A percentile compares a stretch with the other conserved stretches of the same genome.
Evolutionary conservation across 768 basidiomycete genomes (phyloP).

Genomic region (Leccinum obscurum): DNA sequence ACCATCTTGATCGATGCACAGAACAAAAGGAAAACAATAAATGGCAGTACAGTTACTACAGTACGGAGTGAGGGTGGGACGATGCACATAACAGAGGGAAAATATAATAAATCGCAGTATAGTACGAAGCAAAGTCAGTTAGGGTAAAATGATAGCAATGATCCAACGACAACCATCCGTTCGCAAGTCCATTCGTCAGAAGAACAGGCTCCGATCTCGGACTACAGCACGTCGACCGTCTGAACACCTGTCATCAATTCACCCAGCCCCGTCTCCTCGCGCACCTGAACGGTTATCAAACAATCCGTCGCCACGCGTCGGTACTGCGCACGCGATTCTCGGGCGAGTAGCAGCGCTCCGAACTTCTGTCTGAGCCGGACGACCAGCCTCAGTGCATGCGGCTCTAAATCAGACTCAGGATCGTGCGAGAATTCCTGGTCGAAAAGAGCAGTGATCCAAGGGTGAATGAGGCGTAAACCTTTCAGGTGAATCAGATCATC

Average conservation of each 20-base stretch:
- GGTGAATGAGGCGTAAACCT: background rate
- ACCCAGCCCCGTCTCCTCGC: background rate
- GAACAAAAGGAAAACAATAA: too few relatives aligned
- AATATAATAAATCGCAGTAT: background rate
- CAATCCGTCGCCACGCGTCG: conserved; percentile 15
- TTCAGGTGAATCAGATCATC: background rate
- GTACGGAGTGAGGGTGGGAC: too few relatives aligned
- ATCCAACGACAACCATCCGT: background rate
- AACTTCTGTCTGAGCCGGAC: conserved; percentile 8
- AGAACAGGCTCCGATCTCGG: background rate
- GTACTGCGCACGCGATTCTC: background rate
- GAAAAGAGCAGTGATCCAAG: background rate
- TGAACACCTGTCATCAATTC: background rate
- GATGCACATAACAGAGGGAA: background rate
- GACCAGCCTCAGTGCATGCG: background rate
- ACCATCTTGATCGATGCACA: too few relatives aligned
- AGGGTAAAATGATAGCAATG: background rate
- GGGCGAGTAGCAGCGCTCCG: conserved; percentile 4
- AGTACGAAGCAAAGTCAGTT: background rate
- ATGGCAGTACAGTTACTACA: too few relatives aligned
- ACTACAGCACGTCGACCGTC: conserved; percentile 3
- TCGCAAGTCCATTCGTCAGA: background rate
- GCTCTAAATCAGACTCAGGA: background rate
- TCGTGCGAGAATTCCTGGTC: background rate
- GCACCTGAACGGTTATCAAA: conserved; percentile 7